Evolutionary conservation across 2,329 filamentous ascomycete species (phyloP).

Genomic region (Paramyrothecium roridum): DNA sequence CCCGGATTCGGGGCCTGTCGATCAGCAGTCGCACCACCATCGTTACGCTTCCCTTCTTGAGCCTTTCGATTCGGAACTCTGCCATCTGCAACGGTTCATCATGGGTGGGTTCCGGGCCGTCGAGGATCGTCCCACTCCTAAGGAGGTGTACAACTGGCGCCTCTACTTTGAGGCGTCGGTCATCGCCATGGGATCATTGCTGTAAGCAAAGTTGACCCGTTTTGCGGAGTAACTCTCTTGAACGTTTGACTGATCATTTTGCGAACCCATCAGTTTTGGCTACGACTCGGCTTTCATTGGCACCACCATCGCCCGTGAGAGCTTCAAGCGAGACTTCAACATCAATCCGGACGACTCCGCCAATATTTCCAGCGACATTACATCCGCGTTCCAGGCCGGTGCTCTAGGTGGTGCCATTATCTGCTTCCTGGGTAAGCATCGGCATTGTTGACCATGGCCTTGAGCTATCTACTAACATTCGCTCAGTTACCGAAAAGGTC

Average conservation of each 20-base stretch:
- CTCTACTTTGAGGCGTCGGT: constrained; percentile 45
- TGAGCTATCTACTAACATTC: no score
- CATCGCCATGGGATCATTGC: constrained; percentile 43
- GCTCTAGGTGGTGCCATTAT: constrained; percentile 51
- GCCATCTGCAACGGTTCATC: neutral
- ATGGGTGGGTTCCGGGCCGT: constrained; percentile 42
- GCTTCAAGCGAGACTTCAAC: constrained; percentile 40
- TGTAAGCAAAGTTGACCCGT: constrained; percentile 22
- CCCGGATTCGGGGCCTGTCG: neutral
- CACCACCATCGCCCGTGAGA: constrained; percentile 46
- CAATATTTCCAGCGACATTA: constrained; percentile 39
- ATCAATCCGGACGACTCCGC: constrained; percentile 24
- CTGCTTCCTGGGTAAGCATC: constrained; percentile 32
- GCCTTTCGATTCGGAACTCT: neutral
- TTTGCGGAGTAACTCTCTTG: neutral
- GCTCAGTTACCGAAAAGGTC: constrained; percentile 39
- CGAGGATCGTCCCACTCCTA: constrained; percentile 53
- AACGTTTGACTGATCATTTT: neutral
- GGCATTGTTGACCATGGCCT: no score
- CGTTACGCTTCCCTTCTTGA: constrained; percentile 1
- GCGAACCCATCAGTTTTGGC: constrained; percentile 44
- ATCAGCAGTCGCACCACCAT: neutral
- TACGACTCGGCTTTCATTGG: constrained; percentile 54
- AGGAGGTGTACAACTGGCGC: constrained; percentile 52
- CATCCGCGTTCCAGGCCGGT: constrained; percentile 44